Conservation (phyloP, 2,329 filamentous ascomycete genomes). For the Periconia digitata region DNA sequence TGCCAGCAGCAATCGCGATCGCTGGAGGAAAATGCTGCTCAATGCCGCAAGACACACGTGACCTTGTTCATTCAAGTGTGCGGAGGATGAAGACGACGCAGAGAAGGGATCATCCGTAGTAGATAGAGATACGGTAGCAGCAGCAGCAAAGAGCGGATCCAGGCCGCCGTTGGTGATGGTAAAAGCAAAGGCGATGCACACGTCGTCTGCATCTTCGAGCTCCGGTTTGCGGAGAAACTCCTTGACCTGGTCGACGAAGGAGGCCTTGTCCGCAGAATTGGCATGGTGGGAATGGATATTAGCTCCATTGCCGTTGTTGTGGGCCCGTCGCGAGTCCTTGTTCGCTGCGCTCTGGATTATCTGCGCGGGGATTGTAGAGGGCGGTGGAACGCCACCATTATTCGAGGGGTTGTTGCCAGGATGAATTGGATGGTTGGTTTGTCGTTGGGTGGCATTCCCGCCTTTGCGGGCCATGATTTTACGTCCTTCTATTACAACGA, state of each 20-base stretch:
- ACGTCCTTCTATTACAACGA: conserved; percentile 14
- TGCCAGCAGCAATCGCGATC: conserved; percentile 65
- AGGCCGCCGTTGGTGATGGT: conserved; percentile 80
- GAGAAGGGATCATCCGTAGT: conserved; percentile 70
- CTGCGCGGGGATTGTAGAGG: conserved; percentile 85
- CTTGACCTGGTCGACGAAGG: conserved; percentile 74
- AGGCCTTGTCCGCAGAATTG: conserved; percentile 68
- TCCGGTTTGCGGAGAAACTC: conserved; percentile 56
- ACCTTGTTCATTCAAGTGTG: conserved; percentile 60
- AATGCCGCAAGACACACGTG: conserved; percentile 78
- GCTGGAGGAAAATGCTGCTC: conserved; percentile 71
- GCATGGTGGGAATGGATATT: not conserved
- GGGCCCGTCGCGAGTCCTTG: conserved; percentile 49
- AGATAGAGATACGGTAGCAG: conserved; percentile 50
- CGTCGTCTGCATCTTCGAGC: conserved; percentile 64
- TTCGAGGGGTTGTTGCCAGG: conserved; percentile 18
- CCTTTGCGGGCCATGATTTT: conserved; percentile 46
- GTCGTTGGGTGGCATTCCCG: conserved; percentile 34
- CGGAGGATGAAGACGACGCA: conserved; percentile 38
- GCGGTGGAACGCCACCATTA: conserved; percentile 42
- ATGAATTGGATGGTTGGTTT: conserved; percentile 18
- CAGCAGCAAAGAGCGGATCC: conserved; percentile 44
- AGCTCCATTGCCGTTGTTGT: conserved; percentile 44
- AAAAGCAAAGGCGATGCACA: conserved; percentile 82
- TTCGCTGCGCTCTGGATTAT: conserved; percentile 79